These are phyloP conservation scores for Nakazawaea wickerhamii DNA, from an alignment of 805 yeast species.

Conservation along the genomic window DNA sequence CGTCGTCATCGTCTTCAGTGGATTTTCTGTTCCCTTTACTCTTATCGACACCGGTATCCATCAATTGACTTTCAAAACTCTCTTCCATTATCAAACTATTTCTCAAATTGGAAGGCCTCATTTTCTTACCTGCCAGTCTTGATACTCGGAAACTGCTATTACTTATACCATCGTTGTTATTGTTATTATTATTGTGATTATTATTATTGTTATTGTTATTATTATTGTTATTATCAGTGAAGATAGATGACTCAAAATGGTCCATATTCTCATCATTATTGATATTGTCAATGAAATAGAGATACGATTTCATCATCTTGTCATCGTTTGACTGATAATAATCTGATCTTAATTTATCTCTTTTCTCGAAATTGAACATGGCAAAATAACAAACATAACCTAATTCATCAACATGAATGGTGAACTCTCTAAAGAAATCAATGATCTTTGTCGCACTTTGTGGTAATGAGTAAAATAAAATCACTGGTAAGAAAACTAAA, in stretches of 20 bases:
- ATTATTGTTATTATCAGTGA: conserved; percentile 20
- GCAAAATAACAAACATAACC: conserved; percentile 95
- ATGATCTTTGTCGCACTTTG: conserved; percentile 67
- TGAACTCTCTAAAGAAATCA: conserved; percentile 86
- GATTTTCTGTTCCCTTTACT: conserved; percentile 15
- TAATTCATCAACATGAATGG: conserved; percentile 88
- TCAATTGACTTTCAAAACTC: conserved; percentile 34
- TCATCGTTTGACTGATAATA: conserved; percentile 58
- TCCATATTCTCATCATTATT: conserved; percentile 13
- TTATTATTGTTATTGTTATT: conserved; percentile 10
- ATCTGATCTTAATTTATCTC: conserved; percentile 31
- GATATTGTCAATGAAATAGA: conserved; percentile 64
- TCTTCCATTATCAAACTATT: conserved; percentile 36
- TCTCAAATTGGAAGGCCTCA: conserved; percentile 20
- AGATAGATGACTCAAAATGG: conserved; percentile 6
- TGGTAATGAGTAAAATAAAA: conserved; percentile 82
- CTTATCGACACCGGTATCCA: conserved; percentile 18
- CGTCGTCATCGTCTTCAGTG: conserved; percentile 26
- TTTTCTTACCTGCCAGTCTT: conserved; percentile 15
- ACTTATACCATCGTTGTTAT: conserved; percentile 21
- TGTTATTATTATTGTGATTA: conserved; percentile 8
- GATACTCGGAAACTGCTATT: conserved; percentile 22
- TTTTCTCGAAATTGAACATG: conserved; percentile 68
- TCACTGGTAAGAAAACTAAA: conserved; percentile 78
- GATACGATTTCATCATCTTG: conserved; percentile 87